Evolutionary conservation across 108 stramenopile genomes (phyloP), one percentile per base, ranked within the genome.

Genomic region (Nitzschia putrida): DNA sequence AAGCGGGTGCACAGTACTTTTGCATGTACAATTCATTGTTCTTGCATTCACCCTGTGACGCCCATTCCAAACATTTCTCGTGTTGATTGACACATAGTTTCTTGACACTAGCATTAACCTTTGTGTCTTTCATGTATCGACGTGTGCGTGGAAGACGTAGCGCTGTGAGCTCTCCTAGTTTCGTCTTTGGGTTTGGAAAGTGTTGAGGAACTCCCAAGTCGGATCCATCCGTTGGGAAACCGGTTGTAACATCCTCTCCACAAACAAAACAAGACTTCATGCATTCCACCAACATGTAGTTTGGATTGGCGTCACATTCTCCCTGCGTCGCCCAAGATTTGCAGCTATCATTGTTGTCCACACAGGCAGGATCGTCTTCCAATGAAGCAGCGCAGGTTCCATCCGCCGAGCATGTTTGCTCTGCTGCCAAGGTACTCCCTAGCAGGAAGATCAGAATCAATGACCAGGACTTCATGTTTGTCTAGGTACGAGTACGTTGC

Each of bases 261-360:
- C 61, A 79, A 55, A 68, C 61, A 39, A 60, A 40, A 41, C 84
- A 85, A 0, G 81, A 61, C 14, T 81, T 77, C n/a, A 80, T 81
- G 66, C 94, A 95, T 22, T 87, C 3, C 26, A 59, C 42, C 37
- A 59, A 61, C 86, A 87, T 82, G 61, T 76, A 86, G 3, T 26
- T 49, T 50, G 80, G 82, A 66, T 81, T 84, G 51, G 88, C 78
- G 0, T 88, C 82, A 56, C 90, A 91, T 74, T 91, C 90, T 44
- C 82, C 83, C 39, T 74, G 69, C 12, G 74, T 67, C 8, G 73
- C 73, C 91, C 91, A 92, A 43, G 61, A 80, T 2, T 72, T 75
- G 75, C 91, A 90, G 20, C 63, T 44, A 0, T 68, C 78, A 51
- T 89, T 71, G 16, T 61, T 42, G 54, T 90, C 61, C 0, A 11